Conservation (phyloP, 139 green algal species). For the Tetradesmus obliquus region DNA sequence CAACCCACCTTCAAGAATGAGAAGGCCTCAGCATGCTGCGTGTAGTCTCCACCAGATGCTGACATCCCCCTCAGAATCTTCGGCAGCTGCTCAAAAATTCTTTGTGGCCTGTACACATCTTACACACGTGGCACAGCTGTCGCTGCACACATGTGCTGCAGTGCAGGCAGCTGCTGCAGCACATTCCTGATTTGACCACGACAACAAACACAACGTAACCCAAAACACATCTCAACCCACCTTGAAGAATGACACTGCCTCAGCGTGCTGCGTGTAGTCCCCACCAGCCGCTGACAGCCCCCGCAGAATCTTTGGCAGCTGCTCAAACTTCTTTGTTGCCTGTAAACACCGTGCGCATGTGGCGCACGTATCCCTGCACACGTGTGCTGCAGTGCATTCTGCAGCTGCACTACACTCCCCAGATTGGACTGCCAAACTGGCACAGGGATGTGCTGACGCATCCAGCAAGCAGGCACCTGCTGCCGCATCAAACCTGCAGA, state of each 20-base stretch:
- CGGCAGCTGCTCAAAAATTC: not conserved
- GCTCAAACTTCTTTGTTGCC: not conserved
- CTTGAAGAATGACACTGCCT: constrained; percentile 12
- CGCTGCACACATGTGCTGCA: not conserved
- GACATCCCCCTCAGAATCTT: not conserved
- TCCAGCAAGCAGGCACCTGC: not conserved
- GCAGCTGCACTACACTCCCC: not conserved
- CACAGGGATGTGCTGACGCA: not conserved
- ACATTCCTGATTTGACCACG: not conserved
- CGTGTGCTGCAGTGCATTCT: not conserved
- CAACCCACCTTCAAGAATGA: not conserved
- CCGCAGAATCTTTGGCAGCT: not conserved
- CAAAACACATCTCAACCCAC: not conserved
- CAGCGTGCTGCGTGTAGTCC: not conserved
- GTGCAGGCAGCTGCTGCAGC: not conserved
- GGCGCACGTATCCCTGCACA: not conserved
- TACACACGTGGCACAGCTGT: not conserved
- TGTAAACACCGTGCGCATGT: not conserved
- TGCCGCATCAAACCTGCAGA: constrained; percentile 13
- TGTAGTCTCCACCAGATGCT: not conserved
- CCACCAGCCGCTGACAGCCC: not conserved
- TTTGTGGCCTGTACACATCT: not conserved
- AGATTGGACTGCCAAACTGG: not conserved
- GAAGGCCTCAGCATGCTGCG: not conserved
- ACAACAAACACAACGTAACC: too few species aligned